phyloP scores from a whole-genome alignment of 495 filamentous ascomycete species.

The Niebla homalea region DNA sequence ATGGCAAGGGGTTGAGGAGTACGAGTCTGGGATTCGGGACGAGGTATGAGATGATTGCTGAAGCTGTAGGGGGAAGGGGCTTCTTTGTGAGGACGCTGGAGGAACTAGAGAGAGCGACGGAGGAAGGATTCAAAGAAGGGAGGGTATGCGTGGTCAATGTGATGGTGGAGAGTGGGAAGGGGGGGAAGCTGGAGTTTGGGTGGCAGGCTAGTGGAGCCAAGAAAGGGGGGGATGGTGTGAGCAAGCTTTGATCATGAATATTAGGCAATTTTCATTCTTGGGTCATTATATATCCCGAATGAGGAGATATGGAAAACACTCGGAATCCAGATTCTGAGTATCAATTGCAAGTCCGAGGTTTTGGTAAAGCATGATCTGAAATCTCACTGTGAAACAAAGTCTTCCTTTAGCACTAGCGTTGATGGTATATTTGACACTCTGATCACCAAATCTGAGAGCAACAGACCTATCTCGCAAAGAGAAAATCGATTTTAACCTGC shows the following conservation, averaged over 20 bases:
- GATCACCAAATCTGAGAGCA: too few species aligned
- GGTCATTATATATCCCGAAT: too few species aligned
- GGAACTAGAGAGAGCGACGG: slow-evolving; percentile 38
- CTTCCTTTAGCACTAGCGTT: too few species aligned
- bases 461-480: too few species aligned
- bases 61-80: slow-evolving; percentile 43
- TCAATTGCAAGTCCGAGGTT: too few species aligned
- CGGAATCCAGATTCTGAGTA: too few species aligned
- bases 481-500: too few species aligned
- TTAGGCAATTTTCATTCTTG: neutral
- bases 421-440: too few species aligned
- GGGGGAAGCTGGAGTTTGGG: slow-evolving; percentile 32
- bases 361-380: too few species aligned
- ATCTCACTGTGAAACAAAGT: too few species aligned
- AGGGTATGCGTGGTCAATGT: slow-evolving; percentile 43
- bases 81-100: slow-evolving; percentile 39
- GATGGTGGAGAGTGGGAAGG: slow-evolving; percentile 43
- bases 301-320: too few species aligned
- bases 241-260: slow-evolving; percentile 8
- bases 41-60: slow-evolving; percentile 45
- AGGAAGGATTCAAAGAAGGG: slow-evolving; percentile 36
- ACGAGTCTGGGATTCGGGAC: slow-evolving; percentile 47
- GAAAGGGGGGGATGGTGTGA: slow-evolving; percentile 1
- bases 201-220: slow-evolving; percentile 11
- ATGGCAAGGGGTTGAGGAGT: slow-evolving; percentile 32